Base-by-base conservation (phyloP, 176 grass and related monocot genomes). In the Lolium multiflorum region DNA sequence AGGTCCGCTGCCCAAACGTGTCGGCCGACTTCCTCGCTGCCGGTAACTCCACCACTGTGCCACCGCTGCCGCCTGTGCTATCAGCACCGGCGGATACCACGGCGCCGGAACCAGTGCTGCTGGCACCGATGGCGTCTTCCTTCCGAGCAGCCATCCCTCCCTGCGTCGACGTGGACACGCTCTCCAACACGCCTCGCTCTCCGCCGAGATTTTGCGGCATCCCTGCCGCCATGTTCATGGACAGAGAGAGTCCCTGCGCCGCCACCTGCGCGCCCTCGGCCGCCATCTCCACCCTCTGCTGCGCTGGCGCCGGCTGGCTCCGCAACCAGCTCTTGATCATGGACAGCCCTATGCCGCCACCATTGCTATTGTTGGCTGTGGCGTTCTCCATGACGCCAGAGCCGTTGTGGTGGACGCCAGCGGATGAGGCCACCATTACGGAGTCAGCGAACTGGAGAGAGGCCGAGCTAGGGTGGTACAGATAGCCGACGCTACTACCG, bases 321-420 rank as follows among this genome's bases (percentile, higher is more conserved):
- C 97, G 46, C 35, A 99, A 60, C 97, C 97, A 99, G 21, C 89
- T 94, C 90, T 99, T 99, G 87, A 99, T 99, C 82, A 90, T 94
- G 44, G 97, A 96, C 6, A 99, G 55, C 1, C 94, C 97, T 31
- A 96, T 96, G 67, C 86, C 60, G 60, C 80, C 81, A 14, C 78
- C 67, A 57, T 83, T 84, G 9, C 59, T 43, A 3, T 48, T 47
- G 7, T 58, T 72, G 2, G 17, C 18, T 46, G 60, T 20, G 71
- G 52, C 9, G 71, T n/a, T 63, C 5, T 66, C 64, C 85, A 91
- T 91, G 15, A 75, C 51, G 7, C 63, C 71, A 3, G 22, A 39
- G 12, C 79, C 75, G 7, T 87, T 80, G 24, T 90, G 79, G 25
- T 71, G 69, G 22, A 56, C 13, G 14, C 8, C 71, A 9, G 81